These are phyloP conservation scores for Trichoderma brevicompactum DNA, from an alignment of 2,329 filamentous ascomycete genomes.

Conservation along the genomic window DNA sequence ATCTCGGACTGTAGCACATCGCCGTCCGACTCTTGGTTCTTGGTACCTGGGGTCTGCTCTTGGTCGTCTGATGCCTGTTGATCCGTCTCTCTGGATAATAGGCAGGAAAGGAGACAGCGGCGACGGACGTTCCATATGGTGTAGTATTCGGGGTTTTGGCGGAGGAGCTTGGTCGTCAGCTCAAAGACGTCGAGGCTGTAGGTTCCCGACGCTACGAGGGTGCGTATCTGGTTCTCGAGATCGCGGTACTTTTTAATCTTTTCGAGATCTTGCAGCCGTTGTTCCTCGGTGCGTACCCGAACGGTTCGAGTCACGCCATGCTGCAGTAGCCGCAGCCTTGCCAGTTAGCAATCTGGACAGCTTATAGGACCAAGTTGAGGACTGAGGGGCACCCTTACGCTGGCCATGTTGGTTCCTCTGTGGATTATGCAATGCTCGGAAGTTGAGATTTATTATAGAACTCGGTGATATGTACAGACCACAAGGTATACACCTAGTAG, in stretches of 20 bases:
- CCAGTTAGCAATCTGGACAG: conserved; percentile 5
- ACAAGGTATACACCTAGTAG: background rate
- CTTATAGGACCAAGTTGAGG: background rate
- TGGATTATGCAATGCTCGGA: no score
- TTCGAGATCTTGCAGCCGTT: conserved; percentile 70
- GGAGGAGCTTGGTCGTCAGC: conserved; percentile 73
- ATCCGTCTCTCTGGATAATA: conserved; percentile 58
- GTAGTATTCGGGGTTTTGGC: conserved; percentile 85
- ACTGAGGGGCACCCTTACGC: background rate
- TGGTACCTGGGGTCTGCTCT: background rate
- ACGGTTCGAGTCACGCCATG: conserved; percentile 80
- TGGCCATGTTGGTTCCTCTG: background rate
- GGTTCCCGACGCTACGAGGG: conserved; percentile 55
- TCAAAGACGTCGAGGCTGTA: conserved; percentile 57
- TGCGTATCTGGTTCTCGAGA: conserved; percentile 69
- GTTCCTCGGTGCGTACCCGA: conserved; percentile 66
- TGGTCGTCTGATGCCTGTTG: conserved; percentile 54
- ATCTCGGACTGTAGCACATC: conserved; percentile 72
- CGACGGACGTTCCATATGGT: conserved; percentile 90
- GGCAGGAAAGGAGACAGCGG: conserved; percentile 64
- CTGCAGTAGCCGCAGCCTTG: conserved; percentile 49
- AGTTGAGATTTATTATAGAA: no score
- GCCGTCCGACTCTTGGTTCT: conserved; percentile 54
- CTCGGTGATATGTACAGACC: no score
- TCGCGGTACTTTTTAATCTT: conserved; percentile 77